Conservation (phyloP, 2,329 filamentous ascomycete species). For the Ophiostoma tasmaniense region DNA sequence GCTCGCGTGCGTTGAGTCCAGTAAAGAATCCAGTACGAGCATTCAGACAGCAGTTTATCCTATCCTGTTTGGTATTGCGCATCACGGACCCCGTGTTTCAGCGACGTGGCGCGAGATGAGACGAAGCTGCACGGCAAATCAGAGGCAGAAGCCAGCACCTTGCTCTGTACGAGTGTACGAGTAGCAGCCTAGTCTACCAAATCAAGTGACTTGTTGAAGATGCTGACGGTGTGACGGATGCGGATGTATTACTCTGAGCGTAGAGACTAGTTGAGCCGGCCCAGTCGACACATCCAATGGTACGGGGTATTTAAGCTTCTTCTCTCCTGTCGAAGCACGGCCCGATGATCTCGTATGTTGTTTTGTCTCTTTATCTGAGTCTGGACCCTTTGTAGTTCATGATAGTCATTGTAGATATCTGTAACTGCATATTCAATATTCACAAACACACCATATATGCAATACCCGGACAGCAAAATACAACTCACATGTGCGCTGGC, state of each 20-base stretch:
- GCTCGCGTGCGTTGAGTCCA: neutral
- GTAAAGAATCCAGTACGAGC: neutral
- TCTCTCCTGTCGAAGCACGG: neutral
- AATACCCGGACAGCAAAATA: neutral
- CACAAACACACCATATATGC: neutral
- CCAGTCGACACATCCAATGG: conserved; percentile 1
- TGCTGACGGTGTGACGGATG: neutral
- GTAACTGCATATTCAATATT: too few species aligned
- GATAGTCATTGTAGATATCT: too few species aligned
- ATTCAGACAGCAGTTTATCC: neutral
- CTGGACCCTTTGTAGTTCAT: neutral
- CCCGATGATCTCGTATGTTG: neutral
- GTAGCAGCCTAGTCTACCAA: neutral
- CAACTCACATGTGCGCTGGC: neutral
- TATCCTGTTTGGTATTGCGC: conserved; percentile 4
- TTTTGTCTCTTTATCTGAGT: neutral
- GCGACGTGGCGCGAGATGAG: neutral
- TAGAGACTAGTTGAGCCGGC: neutral
- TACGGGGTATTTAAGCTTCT: conserved; percentile 14
- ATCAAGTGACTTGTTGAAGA: neutral
- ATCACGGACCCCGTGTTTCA: conserved; percentile 4
- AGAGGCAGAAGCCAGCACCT: neutral
- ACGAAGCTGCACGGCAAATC: neutral
- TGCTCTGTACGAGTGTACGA: too few species aligned
- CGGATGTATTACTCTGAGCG: neutral